Percentiles rank a stretch among this genome's conserved stretches.
Evolutionary conservation across 371 early-diverging fungal genomes (phyloP).

Genomic region (Actinomucor elegans): DNA sequence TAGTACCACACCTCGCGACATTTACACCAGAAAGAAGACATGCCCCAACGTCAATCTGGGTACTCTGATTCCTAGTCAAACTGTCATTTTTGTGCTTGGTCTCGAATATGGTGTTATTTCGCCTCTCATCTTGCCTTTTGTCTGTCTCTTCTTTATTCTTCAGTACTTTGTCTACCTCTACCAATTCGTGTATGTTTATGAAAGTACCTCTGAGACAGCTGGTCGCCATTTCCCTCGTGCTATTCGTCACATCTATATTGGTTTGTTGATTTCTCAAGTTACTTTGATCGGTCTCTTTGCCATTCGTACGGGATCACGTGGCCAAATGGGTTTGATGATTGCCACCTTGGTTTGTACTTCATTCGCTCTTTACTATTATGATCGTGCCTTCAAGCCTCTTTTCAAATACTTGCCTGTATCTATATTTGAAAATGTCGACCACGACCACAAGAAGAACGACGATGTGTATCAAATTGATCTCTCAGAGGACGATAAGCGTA

Average conservation of each 20-base stretch:
- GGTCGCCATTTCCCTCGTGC: conserved; percentile 72
- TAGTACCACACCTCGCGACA: conserved; percentile 74
- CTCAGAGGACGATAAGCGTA: background rate
- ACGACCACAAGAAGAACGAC: background rate
- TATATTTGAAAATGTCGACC: conserved; percentile 3
- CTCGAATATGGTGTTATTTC: conserved; percentile 78
- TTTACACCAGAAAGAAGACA: conserved; percentile 52
- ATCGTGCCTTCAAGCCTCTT: conserved; percentile 64
- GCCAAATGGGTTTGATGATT: conserved; percentile 56
- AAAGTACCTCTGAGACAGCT: conserved; percentile 58
- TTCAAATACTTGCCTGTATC: conserved; percentile 65
- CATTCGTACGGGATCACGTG: conserved; percentile 44
- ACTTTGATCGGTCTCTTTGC: conserved; percentile 72
- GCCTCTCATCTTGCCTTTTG: conserved; percentile 80
- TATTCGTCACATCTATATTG: conserved; percentile 67
- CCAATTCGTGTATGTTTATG: conserved; percentile 79
- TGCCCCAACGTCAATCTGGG: conserved; percentile 47
- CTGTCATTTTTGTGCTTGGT: conserved; percentile 66
- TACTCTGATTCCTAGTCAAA: conserved; percentile 60
- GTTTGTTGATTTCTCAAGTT: conserved; percentile 69
- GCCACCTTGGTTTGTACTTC: conserved; percentile 50
- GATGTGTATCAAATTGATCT: background rate
- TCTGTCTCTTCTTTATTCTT: conserved; percentile 71
- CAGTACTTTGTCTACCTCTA: conserved; percentile 78
- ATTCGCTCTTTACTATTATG: conserved; percentile 53